Percentiles rank a stretch among this genome's conserved stretches.
Evolutionary conservation across 1,284 basidiomycete species (phyloP).

Genomic region (Ustilago cynodontis): DNA sequence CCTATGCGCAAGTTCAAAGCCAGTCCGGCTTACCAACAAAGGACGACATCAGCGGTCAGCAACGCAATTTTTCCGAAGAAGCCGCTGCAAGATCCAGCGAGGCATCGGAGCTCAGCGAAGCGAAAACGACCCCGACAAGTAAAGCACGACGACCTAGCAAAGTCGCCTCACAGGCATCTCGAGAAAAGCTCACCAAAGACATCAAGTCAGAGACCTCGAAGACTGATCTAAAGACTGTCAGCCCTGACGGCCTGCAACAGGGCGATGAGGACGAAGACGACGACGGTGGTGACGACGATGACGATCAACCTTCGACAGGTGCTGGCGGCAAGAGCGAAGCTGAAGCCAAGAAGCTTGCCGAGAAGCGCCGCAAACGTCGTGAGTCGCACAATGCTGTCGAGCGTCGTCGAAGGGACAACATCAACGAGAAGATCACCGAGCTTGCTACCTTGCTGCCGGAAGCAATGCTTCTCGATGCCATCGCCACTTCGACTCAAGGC

Average conservation of each 20-base stretch:
- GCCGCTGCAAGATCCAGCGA: conserved; percentile 22
- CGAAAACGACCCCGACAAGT: conserved; percentile 13
- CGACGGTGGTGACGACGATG: conserved; percentile 42
- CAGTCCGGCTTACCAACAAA: conserved; percentile 7
- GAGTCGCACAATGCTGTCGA: conserved; percentile 93
- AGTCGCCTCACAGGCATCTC: conserved; percentile 20
- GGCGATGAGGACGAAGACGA: conserved; percentile 48
- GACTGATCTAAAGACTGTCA: conserved; percentile 23
- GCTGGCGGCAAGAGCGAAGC: conserved; percentile 44
- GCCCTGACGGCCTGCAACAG: conserved; percentile 25
- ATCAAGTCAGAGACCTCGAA: conserved; percentile 23
- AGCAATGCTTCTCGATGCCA: conserved; percentile 67
- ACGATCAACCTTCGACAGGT: conserved; percentile 19
- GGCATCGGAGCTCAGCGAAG: conserved; percentile 26
- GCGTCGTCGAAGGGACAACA: conserved; percentile 85
- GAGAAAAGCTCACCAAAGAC: conserved; percentile 27
- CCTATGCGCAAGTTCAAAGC: conserved; percentile 34
- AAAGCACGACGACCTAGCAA: conserved; percentile 42
- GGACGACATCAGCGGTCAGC: conserved; percentile 4
- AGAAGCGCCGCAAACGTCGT: conserved; percentile 81
- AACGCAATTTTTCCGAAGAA: neutral
- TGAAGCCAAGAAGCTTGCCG: conserved; percentile 69
- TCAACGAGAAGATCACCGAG: conserved; percentile 92
- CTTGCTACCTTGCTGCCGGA: conserved; percentile 88
- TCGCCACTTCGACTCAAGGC: conserved; percentile 60